Evolutionary conservation across 495 filamentous ascomycete genomes (phyloP).

Genomic region (Penicillium lividum): DNA sequence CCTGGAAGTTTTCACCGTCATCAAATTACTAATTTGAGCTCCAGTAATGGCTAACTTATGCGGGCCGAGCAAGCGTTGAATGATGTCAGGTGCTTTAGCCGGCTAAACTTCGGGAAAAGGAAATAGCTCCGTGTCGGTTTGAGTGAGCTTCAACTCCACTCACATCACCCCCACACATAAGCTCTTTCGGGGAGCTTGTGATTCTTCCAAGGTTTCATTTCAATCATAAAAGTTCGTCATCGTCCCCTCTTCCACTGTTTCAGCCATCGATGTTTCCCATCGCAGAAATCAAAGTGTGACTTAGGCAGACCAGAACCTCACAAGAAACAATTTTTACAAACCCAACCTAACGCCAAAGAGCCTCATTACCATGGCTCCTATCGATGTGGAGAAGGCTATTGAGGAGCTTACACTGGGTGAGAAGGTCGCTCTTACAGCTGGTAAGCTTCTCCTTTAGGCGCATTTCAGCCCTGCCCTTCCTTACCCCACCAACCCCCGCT

Average conservation of each 20-base stretch:
- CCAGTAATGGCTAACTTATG: not conserved
- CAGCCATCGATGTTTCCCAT: not conserved
- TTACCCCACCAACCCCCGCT: not conserved
- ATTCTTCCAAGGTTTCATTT: not conserved
- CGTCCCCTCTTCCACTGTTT: not conserved
- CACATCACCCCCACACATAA: not conserved
- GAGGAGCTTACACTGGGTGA: slow-evolving; percentile 62
- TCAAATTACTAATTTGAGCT: no score
- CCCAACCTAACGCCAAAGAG: not conserved
- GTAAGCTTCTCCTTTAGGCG: slow-evolving; percentile 31
- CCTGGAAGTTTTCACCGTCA: not conserved
- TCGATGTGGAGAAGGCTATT: slow-evolving; percentile 63
- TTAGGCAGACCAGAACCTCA: not conserved
- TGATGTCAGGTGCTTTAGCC: slow-evolving; percentile 1
- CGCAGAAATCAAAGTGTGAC: not conserved
- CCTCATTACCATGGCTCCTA: slow-evolving; percentile 49
- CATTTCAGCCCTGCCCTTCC: not conserved
- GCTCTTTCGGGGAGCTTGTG: not conserved
- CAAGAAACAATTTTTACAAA: not conserved
- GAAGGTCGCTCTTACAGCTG: slow-evolving; percentile 62
- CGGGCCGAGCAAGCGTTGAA: not conserved
- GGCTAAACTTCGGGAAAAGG: slow-evolving; percentile 28
- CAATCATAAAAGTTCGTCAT: not conserved
- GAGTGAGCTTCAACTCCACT: slow-evolving; percentile 1
- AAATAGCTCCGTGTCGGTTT: slow-evolving; percentile 23